Evolutionary conservation across 169 alveolate species (phyloP), one percentile per base, ranked within the genome.

Genomic region (Plasmodium falciparum): DNA sequence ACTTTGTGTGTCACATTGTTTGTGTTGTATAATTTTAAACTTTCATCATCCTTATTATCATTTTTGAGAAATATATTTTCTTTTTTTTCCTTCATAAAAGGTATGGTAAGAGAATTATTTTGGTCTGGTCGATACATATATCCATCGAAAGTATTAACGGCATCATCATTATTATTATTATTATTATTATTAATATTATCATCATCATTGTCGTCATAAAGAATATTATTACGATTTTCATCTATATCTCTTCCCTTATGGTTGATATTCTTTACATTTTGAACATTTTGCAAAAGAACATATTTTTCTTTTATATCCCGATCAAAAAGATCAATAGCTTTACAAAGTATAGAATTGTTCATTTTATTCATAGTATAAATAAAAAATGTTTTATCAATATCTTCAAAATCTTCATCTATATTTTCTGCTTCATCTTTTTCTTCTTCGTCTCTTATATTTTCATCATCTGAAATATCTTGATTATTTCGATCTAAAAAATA

Each of bases 261-360:
- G 45, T 33, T 33, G 0, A 33, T 33, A 33, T 33, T 33, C 7
- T 33, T 33, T 33, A 33, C 45, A 4, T 33, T 33, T 4, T 33
- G 2, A 33, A 33, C 45, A 33, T 33, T 33, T 33, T 33, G 45
- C 45, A 33, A 33, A 33, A 4, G 45, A 33, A 7, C 45, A 33
- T 33, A 33, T 33, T 33, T 33, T 4, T 33, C 45, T 33, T 33
- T 33, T 6, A 33, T 33, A 33, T 33, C 45, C 45, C 7, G 45
- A 33, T 80, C 90, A 52, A 80, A 80, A 9, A 9, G 67, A 62
- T 80, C 90, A 26, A 80, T 80, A 13, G 90, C 90, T 67, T 80
- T 66, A 22, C 85, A 80, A 20, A 80, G 59, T 45, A 69, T 73
- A 52, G 85, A 67, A 58, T 80, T 80, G 5, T 80, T 66, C 90